These are phyloP conservation scores for Trichoderma cornu-damae DNA, from an alignment of 2,329 filamentous ascomycete genomes.

Conservation along the genomic window DNA sequence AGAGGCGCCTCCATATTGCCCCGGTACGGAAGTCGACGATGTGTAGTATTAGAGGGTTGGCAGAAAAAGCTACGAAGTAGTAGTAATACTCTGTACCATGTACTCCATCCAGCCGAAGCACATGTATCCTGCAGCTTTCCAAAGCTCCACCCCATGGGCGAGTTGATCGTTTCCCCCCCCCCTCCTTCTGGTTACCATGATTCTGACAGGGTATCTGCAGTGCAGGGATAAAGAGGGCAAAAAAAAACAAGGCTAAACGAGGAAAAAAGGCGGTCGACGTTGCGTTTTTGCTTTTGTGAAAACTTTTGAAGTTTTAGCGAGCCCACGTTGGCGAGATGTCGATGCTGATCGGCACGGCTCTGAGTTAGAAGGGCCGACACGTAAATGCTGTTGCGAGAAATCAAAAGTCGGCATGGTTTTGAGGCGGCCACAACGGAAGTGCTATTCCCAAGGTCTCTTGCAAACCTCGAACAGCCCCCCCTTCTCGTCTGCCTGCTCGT, in stretches of 20 bases:
- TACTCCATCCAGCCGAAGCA: constrained; percentile 1
- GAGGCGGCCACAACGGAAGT: background rate
- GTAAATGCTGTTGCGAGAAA: background rate
- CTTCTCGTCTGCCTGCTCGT: background rate
- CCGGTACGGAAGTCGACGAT: constrained; percentile 16
- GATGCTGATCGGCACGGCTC: constrained; percentile 13
- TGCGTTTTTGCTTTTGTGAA: background rate
- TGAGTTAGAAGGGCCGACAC: background rate
- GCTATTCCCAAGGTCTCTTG: background rate
- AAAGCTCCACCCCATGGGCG: constrained; percentile 1
- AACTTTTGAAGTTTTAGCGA: constrained; percentile 6
- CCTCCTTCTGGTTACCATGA: background rate
- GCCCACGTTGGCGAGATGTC: constrained; percentile 11
- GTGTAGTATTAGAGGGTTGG: background rate
- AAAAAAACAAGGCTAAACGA: background rate
- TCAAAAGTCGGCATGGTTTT: background rate
- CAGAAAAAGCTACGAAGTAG: background rate
- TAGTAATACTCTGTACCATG: background rate
- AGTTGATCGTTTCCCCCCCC: background rate
- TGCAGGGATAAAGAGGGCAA: background rate
- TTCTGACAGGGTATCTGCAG: background rate
- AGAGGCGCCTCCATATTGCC: background rate
- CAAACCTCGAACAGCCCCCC: background rate
- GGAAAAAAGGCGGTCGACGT: background rate
- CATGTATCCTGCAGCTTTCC: constrained; percentile 5